Evolutionary conservation across 2,329 filamentous ascomycete genomes (phyloP).

Genomic region (Calonectria fujianensis): DNA sequence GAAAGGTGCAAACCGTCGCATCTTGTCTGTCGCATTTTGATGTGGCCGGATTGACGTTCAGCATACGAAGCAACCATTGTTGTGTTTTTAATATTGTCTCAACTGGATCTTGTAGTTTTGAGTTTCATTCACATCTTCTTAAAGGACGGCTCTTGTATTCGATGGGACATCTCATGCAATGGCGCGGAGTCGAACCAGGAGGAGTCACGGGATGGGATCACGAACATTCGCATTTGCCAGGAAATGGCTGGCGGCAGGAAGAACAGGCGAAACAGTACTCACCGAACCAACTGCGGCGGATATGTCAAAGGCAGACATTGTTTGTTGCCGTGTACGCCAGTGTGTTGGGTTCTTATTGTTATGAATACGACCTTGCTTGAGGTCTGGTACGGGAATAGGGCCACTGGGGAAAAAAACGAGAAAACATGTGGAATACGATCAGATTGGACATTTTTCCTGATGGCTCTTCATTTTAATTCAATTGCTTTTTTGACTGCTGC

Average conservation of each 20-base stretch:
- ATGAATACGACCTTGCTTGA: slow-evolving; percentile 1
- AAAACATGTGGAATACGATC: slow-evolving; percentile 17
- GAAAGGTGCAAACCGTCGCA: slow-evolving; percentile 21
- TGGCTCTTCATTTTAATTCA: slow-evolving; percentile 23
- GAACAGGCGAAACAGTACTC: slow-evolving; percentile 53
- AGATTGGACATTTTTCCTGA: slow-evolving; percentile 29
- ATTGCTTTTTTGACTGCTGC: slow-evolving; percentile 4
- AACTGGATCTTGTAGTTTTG: slow-evolving; percentile 34
- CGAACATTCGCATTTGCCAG: slow-evolving; percentile 30
- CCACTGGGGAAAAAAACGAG: slow-evolving; percentile 8
- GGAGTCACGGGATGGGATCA: slow-evolving; percentile 26
- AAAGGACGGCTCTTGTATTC: slow-evolving; percentile 19
- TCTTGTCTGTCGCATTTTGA: slow-evolving; percentile 11
- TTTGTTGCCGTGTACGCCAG: slow-evolving; percentile 23
- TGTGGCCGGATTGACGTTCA: slow-evolving; percentile 27
- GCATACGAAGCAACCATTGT: slow-evolving; percentile 34
- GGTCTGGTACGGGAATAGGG: slow-evolving; percentile 7
- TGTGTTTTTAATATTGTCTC: slow-evolving; percentile 32
- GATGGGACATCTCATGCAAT: slow-evolving; percentile 16
- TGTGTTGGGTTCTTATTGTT: slow-evolving; percentile 21
- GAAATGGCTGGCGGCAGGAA: slow-evolving; percentile 24
- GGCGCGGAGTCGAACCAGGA: slow-evolving; percentile 22
- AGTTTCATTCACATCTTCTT: slow-evolving; percentile 27
- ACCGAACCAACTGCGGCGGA: slow-evolving; percentile 40
- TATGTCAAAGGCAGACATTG: slow-evolving; percentile 33